These are phyloP conservation scores for Scenedesmus sp. DNA, from an alignment of 163 green algal genomes.

Conservation along the genomic window DNA sequence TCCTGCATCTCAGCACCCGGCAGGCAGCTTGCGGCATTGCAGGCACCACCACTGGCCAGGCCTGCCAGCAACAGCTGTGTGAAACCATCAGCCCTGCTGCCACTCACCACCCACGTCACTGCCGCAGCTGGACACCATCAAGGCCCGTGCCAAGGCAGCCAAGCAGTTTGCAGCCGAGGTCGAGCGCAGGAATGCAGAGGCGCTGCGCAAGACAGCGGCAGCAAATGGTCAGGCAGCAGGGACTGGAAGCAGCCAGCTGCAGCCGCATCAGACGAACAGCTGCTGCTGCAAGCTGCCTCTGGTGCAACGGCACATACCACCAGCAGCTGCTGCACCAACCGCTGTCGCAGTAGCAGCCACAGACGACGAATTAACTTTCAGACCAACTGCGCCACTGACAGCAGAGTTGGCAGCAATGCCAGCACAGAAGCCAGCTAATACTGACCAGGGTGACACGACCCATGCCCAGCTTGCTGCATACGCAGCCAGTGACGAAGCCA, in stretches of 20 bases:
- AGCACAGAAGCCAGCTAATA: not conserved
- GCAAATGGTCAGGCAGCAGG: not conserved
- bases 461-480: not conserved
- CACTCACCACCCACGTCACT: too few species aligned
- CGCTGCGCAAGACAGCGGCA: not conserved
- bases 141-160: constrained; percentile 11
- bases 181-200: constrained; percentile 16
- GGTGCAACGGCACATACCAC: constrained; percentile 25
- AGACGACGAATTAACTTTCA: not conserved
- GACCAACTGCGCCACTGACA: not conserved
- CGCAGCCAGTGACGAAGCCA: not conserved
- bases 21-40: too few species aligned
- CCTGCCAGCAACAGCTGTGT: not conserved
- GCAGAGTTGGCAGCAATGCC: not conserved
- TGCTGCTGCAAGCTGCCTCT: not conserved
- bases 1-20: too few species aligned
- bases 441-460: not conserved
- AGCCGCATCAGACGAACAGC: not conserved
- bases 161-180: constrained; percentile 2
- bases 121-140: constrained; percentile 32
- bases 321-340: not conserved
- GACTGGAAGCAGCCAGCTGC: not conserved
- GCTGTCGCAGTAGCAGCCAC: not conserved
- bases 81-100: not conserved
- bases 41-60: too few species aligned